Evolutionary conservation across 1,284 basidiomycete genomes (phyloP), one percentile per base, ranked within the genome.

Genomic region (Ganoderma boninense): DNA sequence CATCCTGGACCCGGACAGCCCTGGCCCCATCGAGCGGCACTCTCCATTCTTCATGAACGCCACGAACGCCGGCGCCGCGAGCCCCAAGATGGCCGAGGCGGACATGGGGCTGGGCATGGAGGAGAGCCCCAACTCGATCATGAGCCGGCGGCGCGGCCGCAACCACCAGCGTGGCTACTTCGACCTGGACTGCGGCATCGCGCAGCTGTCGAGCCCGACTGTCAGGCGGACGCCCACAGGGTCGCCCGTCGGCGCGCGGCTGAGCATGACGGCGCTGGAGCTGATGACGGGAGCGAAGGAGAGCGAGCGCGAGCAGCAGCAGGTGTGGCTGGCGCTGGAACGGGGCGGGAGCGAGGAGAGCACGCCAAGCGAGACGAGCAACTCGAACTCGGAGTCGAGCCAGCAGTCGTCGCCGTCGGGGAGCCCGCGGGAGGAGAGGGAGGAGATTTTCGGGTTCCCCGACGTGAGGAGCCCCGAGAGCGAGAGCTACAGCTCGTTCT

Each of bases 401-500:
- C 72, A 76, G 66, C 82, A 83, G 26, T 78, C 82, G 4, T 81
- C 85, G 40, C 76, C 81, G 29, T 69, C 74, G 11, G 69, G 64
- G 13, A 75, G 74, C 59, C 74, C 73, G 20, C 49, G 67, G 20
- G 77, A 76, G 16, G 69, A 66, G 6, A 75, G 75, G 16, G 69
- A 67, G 8, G 29, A 65, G 62, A n/a, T 64, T 54, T 64, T 73
- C 26, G 62, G 52, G 18, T 69, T 64, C 23, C 66, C 65, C 38
- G 66, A 64, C 42, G 38, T 61, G 62, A 59, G 44, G 44, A 77
- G 75, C 54, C 75, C 75, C 52, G 73, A 70, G 57, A 74, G 75
- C 66, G 74, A 72, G 46, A 82, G 84, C 73, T 93, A 93, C 76
- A 84, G 84, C 70, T 85, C 87, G 69, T 89, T 93, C 73, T 77